Base-by-base conservation (phyloP, 495 filamentous ascomycete species). In the Glarea lozoyensis region DNA sequence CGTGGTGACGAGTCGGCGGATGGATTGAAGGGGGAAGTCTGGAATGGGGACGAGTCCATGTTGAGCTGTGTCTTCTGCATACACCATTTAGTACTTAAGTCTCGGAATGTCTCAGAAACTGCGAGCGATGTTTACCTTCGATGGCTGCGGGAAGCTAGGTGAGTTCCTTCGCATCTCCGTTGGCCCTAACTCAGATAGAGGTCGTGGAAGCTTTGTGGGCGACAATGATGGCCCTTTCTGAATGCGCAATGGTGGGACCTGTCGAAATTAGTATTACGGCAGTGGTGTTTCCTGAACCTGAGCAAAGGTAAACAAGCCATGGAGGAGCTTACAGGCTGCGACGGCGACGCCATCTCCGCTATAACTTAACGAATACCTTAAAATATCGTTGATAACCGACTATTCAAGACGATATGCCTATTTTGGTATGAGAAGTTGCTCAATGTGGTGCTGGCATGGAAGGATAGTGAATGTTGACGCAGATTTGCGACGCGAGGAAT, bases 31-130 rank as follows among this genome's bases (percentile, higher is more conserved):
- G 83, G 85, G 2, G 85, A 88, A 15, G 79, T 73, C 55, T 88
- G 83, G 66, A 84, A 85, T 41, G 82, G 76, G 34, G 84, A 81
- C 23, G 81, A 82, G 43, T 89, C 82, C 36, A 67, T 70, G 49
- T 69, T 75, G 39, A 81, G 70, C 43, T 69, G 52, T 66, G 73
- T 63, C 50, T 63, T 65, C 66, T 68, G 33, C 35, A n/a, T 43
- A 29, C 30, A 40, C 15, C 31, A 39, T 47, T 45, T 57, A 41
- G 36, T 38, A 53, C 37, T 46, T 53, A 46, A 49, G 32, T 60
- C 54, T 52, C 59, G 51, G 48, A 40, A 30, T 48, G 18, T 41
- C 48, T 41, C 33, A 39, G 35, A 13, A 30, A 37, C 12, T 20
- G 13, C 16, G 11, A 13, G 22, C 10, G 40, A 19, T 45, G 56